phyloP scores from a whole-genome alignment of 257 asterid species.

The Parsonsia alboflavescens region DNA sequence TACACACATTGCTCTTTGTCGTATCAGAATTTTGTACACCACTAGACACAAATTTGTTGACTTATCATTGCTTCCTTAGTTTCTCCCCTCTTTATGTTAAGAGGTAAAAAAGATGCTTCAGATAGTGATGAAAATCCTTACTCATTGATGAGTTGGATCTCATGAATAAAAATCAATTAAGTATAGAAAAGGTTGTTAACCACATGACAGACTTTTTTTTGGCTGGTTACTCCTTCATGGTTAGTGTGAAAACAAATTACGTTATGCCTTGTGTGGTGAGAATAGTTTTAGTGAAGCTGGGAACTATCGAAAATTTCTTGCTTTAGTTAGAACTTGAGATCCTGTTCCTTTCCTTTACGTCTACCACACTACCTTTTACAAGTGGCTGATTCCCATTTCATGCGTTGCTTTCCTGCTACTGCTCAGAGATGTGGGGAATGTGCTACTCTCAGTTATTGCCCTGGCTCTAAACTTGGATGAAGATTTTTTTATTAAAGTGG shows the following conservation, averaged over 20 bases:
- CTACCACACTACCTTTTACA: not conserved
- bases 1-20: not conserved
- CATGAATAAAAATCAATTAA: too few relatives aligned
- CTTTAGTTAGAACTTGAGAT: not conserved
- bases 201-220: too few relatives aligned
- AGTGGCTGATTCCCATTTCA: not conserved
- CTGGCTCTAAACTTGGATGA: conserved; percentile 50
- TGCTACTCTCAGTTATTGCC: conserved; percentile 37
- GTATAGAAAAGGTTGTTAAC: too few relatives aligned
- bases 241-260: too few relatives aligned
- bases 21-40: not conserved
- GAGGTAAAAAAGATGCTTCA: too few relatives aligned
- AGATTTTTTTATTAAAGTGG: conserved; percentile 43
- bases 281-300: too few relatives aligned
- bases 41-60: not conserved
- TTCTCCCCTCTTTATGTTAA: too few relatives aligned
- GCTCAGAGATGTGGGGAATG: conserved; percentile 43
- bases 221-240: too few relatives aligned
- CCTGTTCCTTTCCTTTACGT: not conserved
- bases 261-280: too few relatives aligned
- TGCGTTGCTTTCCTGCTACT: conserved; percentile 13
- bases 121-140: too few relatives aligned
- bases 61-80: not conserved
- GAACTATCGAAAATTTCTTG: not conserved
- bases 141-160: too few relatives aligned